phyloP scores from a whole-genome alignment of 345 rosid genomes.

The Draba incana region DNA sequence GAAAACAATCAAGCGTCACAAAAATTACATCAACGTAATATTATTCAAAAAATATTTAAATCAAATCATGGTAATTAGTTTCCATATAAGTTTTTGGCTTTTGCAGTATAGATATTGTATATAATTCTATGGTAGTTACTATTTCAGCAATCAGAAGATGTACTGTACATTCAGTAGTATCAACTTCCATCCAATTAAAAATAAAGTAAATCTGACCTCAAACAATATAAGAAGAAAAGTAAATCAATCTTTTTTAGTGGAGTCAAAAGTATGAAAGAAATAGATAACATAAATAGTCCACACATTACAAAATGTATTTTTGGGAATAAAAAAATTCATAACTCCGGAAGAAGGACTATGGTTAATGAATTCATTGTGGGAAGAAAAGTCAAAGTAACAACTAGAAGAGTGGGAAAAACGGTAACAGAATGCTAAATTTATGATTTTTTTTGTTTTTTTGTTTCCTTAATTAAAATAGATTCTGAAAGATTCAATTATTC shows the following conservation, averaged over 20 bases:
- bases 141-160: too few relatives aligned
- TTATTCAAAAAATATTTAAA: too few relatives aligned
- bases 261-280: not conserved
- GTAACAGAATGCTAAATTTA: slow-evolving; percentile 21
- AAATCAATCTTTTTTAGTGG: not conserved
- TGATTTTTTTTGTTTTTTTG: not conserved
- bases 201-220: too few relatives aligned
- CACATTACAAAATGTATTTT: not conserved
- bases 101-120: too few relatives aligned
- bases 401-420: slow-evolving; percentile 3
- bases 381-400: slow-evolving; percentile 33
- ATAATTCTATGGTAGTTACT: too few relatives aligned
- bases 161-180: too few relatives aligned
- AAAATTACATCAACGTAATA: too few relatives aligned
- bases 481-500: slow-evolving; percentile 40
- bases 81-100: too few relatives aligned
- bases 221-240: not conserved
- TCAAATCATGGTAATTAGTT: too few relatives aligned
- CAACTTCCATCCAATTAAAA: not conserved
- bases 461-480: not conserved
- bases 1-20: too few relatives aligned
- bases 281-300: not conserved
- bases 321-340: not conserved
- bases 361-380: not conserved
- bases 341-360: not conserved